Evolutionary conservation across 2,329 filamentous ascomycete genomes (phyloP).

Genomic region (Mycosphaerella arachidis): DNA sequence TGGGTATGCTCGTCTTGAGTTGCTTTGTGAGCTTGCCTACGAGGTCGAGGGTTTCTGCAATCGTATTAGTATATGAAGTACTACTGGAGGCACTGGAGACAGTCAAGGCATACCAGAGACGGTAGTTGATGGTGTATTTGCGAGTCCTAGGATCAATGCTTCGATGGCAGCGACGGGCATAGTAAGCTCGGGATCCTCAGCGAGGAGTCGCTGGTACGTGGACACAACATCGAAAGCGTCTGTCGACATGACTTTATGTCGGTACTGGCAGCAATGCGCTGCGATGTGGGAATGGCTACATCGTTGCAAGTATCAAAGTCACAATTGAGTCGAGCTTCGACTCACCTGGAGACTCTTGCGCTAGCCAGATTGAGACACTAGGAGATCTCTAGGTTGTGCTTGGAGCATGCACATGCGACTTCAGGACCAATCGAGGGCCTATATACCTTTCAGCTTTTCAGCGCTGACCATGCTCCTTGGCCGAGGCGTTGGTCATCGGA

Average conservation of each 20-base stretch:
- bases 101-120: conserved; percentile 42
- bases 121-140: conserved; percentile 73
- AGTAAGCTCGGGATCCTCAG: conserved; percentile 74
- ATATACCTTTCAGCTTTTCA: no score
- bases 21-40: conserved; percentile 71
- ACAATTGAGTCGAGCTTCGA: not conserved
- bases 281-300: not conserved
- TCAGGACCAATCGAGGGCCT: not conserved
- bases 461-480: no score
- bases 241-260: not conserved
- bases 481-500: no score
- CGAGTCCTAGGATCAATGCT: conserved; percentile 80
- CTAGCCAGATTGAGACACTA: not conserved
- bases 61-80: not conserved
- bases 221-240: conserved; percentile 51
- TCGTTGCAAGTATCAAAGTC: not conserved
- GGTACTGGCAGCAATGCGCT: not conserved
- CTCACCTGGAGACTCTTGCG: not conserved
- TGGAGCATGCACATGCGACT: not conserved
- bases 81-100: conserved; percentile 40
- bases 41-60: conserved; percentile 76
- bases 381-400: not conserved
- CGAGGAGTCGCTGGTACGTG: conserved; percentile 61
- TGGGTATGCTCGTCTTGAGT: conserved; percentile 73
- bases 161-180: conserved; percentile 96